phyloP scores from a whole-genome alignment of 1,284 basidiomycete genomes.

The Coniferiporia sulphurascens region DNA sequence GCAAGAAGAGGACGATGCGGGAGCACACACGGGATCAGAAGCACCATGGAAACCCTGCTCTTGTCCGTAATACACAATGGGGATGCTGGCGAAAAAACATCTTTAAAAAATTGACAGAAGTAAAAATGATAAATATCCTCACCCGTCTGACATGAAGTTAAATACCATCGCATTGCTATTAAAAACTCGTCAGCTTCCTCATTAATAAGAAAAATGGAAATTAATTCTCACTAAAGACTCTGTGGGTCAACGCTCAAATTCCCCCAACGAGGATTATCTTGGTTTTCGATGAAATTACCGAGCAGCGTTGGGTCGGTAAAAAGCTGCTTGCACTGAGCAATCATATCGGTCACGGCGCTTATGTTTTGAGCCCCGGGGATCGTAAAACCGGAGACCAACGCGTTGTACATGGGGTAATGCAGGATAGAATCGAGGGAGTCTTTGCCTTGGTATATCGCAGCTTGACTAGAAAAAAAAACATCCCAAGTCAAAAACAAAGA shows the following conservation, averaged over 20 bases:
- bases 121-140: conserved; percentile 42
- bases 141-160: conserved; percentile 61
- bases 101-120: too few relatives aligned
- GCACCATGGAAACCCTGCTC: conserved; percentile 62
- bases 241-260: conserved; percentile 58
- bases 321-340: conserved; percentile 46
- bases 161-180: conserved; percentile 62
- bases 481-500: too few relatives aligned
- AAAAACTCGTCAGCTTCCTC: background rate
- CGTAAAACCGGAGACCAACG: conserved; percentile 56
- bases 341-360: conserved; percentile 48
- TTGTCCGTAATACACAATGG: conserved; percentile 79
- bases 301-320: conserved; percentile 46
- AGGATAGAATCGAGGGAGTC: conserved; percentile 58
- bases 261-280: conserved; percentile 73
- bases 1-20: background rate
- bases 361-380: conserved; percentile 63
- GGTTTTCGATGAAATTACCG: conserved; percentile 84
- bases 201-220: background rate
- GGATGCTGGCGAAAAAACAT: conserved; percentile 50
- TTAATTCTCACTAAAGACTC: conserved; percentile 47
- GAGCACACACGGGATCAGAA: conserved; percentile 50
- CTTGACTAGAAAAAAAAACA: conserved; percentile 20
- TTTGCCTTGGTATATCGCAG: conserved; percentile 42
- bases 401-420: conserved; percentile 70